Evolutionary conservation across 352 stramenopile species (phyloP), one percentile per base, ranked within the genome.

Genomic region (Phytophthora tubulina): DNA sequence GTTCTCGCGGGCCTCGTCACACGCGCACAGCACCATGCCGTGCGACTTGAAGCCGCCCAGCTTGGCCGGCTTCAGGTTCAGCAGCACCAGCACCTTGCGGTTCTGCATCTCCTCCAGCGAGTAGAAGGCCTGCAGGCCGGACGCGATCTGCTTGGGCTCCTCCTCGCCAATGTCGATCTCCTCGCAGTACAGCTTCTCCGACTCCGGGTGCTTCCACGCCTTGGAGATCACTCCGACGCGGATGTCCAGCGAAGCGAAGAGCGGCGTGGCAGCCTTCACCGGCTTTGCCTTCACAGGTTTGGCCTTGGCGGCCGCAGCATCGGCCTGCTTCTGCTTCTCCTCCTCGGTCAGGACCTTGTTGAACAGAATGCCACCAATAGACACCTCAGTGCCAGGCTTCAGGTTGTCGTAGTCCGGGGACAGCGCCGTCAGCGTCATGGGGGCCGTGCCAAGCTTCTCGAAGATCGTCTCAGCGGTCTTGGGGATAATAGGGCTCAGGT

Each of bases 21-120:
- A 90, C 11, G 97, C 97, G 66, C 97, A 99, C 32, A 99, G 78
- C 41, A 99, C 98, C 98, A 98, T 99, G 63, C 92, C 97, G 83
- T 91, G 89, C 70, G 89, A 99, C 91, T 92, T 94, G 75, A 99
- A 99, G 48, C 97, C 97, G 8, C 88, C 95, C 38, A 99, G 77
- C 76, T 99, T 99, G 48, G 91, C 88, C 50, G 94, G 90, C 90
- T 99, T 99, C 27, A 99, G 84, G 81, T 99, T 99, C 65, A 98
- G 97, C 35, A 99, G 79, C 52, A 99, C 97, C 10, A 99, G 76
- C 33, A 99, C 92, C 67, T 98, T 91, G 68, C 96, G 89, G 45
- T 91, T 95, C 74, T 98, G 82, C 84, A 99, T 96, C 50, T 99
- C 91, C 63, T 99, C 95, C 13, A 94, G 67, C 51, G 96, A 95